Evolutionary conservation across 2,329 filamentous ascomycete species (phyloP), one percentile per base, ranked within the genome.

Genomic region (Microdochium nivale): DNA sequence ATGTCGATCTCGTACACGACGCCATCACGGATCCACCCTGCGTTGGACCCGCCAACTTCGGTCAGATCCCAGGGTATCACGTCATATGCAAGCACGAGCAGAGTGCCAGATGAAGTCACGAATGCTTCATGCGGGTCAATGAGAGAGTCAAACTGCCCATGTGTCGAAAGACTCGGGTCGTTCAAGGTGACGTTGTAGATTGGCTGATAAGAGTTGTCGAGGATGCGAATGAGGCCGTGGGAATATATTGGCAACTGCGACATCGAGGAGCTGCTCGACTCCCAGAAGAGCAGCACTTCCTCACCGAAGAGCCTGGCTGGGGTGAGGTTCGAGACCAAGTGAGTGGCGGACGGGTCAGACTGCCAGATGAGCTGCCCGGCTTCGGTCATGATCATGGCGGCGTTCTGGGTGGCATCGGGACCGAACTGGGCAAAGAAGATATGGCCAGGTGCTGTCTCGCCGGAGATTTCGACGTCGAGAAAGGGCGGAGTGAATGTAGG

Each of bases 1-100:
- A 71, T 58, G 44, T 74, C 69, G n/a, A 75, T 60, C 53, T 74
- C 71, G 51, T 66, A 71, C 51, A 74, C 64, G 32, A 70, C 52
- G 21, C 60, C 62, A 53, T 74, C 69, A 16, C 57, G 54, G 5
- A 67, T 59, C 62, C 63, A 70, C 3, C 64, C 65, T 51, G 68
- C 56, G 14, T 47, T 40, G 2, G 64, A 60, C 0, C 67, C 67
- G 32, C 62, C 62, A n/a, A 68, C 49, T 4, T 59, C 56, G 10
- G 60, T 64, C 27, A 70, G 58, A 50, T 70, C 61, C 8, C 54
- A 51, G 25, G 48, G 54, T 1, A 63, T 65, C 27, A 61, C 59
- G 49, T 69, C 67, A 53, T 63, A 63, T 1, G 55, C 58, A 2
- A 60, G 63, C 4, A 63, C 57, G 4, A 67, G 50, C 24, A 69